Conservation (phyloP, 257 asterid genomes). For the Solanum boliviense region DNA sequence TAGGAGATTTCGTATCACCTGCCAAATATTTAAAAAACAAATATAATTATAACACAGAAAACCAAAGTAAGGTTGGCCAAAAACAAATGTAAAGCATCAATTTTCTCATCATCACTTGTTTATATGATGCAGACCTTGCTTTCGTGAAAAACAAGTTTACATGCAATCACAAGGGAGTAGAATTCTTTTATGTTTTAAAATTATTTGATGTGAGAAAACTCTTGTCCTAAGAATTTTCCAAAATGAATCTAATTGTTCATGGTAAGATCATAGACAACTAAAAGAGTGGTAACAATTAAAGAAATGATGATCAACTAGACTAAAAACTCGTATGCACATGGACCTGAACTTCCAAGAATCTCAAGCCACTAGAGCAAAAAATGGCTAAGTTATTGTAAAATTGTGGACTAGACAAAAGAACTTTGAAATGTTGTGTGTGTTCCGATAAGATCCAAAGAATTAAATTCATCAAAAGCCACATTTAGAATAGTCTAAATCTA, state of each 20-base stretch:
- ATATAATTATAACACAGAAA: background rate
- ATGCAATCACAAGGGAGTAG: background rate
- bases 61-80: background rate
- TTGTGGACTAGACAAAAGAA: background rate
- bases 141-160: background rate
- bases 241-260: background rate
- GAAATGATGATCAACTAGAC: background rate
- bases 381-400: background rate
- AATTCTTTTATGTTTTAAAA: background rate
- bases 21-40: background rate
- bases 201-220: background rate
- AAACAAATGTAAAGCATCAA: background rate
- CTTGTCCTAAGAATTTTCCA: background rate
- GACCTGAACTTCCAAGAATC: background rate
- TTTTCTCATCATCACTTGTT: background rate
- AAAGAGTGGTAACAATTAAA: background rate
- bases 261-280: background rate
- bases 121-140: background rate
- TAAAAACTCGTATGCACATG: background rate
- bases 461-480: background rate
- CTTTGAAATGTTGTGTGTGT: background rate
- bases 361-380: background rate
- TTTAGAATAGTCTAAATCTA: background rate
- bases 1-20: background rate
- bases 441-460: background rate